Evolutionary conservation across 1,284 basidiomycete genomes (phyloP), one percentile per base, ranked within the genome.

Genomic region (Melanopsichium pennsylvanicum): DNA sequence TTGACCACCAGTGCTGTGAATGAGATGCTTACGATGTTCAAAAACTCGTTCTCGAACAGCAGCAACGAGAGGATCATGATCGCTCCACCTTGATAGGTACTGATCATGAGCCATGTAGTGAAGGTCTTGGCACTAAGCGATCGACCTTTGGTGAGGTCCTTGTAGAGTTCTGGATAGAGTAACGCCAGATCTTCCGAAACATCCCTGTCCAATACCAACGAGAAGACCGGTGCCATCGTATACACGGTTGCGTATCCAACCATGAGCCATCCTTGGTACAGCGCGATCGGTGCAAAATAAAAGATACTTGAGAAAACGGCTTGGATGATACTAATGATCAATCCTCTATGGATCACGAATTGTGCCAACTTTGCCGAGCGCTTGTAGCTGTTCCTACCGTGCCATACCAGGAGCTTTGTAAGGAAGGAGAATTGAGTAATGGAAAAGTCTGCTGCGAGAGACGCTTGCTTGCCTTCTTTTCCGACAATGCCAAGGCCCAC

Each of bases 191-290:
- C 93, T 80, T 97, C 94, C 80, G 88, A 97, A 39, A 99, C 92
- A 81, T 99, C 96, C 38, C 89, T 87, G 82, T 99, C 96, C 45
- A 98, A 85, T 1, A 98, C 96, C 41, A 98, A 86, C 38, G 93
- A 97, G 82, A 97, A 97, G 6, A 97, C 95, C 0, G 95, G 95
- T 1, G 93, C 93, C 94, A 97, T 97, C 1, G 96, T 97, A 81
- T 97, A 98, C 11, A 94, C 85, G 0, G 96, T 99, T 9, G 96
- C 94, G 82, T 98, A 99, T 9, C 96, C 96, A 13, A 91, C 92
- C 89, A 97, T 91, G 34, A 98, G 84, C 93, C 93, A 98, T 0
- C 95, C 95, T 74, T 98, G 96, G 81, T 97, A 98, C 45, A 98
- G 83, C 0, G 95, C 95, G 72, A 99, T 97, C 0, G 96, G 96